phyloP scores from a whole-genome alignment of 1,284 basidiomycete species.

The Austroboletus niveus region DNA sequence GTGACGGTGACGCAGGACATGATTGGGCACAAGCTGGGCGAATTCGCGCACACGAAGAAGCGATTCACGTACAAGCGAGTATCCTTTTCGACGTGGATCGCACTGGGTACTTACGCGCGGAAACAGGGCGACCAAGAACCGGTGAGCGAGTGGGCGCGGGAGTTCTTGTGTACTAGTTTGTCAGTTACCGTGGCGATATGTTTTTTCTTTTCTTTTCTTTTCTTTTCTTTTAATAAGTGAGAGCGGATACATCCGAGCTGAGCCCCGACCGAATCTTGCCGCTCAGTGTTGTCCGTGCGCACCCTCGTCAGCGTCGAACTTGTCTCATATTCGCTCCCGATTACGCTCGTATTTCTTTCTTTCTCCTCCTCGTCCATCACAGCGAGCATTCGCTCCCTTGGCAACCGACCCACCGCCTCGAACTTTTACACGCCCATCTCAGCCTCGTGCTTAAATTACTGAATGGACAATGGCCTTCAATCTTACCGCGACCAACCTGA shows the following conservation, averaged over 20 bases:
- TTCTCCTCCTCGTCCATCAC: not conserved
- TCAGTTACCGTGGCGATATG: conserved; percentile 33
- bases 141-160: conserved; percentile 7
- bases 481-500: conserved; percentile 47
- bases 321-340: not conserved
- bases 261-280: conserved; percentile 11
- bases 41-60: conserved; percentile 89
- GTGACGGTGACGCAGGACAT: conserved; percentile 92
- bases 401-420: not conserved
- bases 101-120: conserved; percentile 1
- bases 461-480: conserved; percentile 45
- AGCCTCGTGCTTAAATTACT: conserved; percentile 20
- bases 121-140: conserved; percentile 29
- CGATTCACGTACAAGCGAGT: conserved; percentile 75
- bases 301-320: not conserved
- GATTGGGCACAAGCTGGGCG: conserved; percentile 97
- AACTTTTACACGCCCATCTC: not conserved
- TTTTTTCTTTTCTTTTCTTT: not conserved
- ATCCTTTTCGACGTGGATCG: not conserved
- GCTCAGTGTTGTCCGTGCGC: not conserved
- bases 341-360: not conserved
- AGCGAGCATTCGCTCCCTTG: conserved; percentile 3
- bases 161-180: too few relatives aligned
- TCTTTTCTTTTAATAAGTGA: not conserved
- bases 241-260: conserved; percentile 30